These are phyloP conservation scores for Corylus heterophylla DNA, from an alignment of 306 rosid species.

Conservation along the genomic window DNA sequence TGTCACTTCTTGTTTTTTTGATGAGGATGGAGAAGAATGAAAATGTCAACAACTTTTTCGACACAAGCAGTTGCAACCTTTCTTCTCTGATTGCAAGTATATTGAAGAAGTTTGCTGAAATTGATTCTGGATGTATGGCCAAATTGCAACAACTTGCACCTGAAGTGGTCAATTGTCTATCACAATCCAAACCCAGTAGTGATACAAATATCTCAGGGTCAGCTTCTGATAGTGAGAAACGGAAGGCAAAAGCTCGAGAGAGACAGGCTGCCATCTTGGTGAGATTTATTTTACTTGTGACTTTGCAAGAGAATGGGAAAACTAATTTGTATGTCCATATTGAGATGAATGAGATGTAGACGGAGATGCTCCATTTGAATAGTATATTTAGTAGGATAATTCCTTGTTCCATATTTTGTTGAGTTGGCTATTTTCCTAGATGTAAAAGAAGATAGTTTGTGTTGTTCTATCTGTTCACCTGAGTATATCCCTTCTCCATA, in stretches of 20 bases:
- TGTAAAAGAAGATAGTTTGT: constrained; percentile 18
- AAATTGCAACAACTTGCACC: constrained; percentile 78
- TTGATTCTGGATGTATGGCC: constrained; percentile 69
- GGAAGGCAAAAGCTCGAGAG: constrained; percentile 94
- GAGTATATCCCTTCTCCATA: constrained; percentile 6
- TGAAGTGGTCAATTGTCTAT: constrained; percentile 50
- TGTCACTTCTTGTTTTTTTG: constrained; percentile 83
- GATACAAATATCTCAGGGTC: constrained; percentile 41
- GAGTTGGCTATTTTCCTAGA: constrained; percentile 10
- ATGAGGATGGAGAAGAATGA: constrained; percentile 70
- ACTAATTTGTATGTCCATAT: background rate
- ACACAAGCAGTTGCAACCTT: constrained; percentile 67
- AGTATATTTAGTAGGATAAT: background rate
- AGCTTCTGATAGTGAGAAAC: constrained; percentile 78
- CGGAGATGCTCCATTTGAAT: background rate
- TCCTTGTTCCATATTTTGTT: background rate
- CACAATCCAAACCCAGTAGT: constrained; percentile 44
- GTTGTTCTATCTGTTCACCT: constrained; percentile 12
- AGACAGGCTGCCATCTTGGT: constrained; percentile 94
- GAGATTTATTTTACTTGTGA: constrained; percentile 18
- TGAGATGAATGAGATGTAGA: background rate
- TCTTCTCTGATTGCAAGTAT: constrained; percentile 64
- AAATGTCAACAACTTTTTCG: constrained; percentile 46
- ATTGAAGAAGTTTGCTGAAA: constrained; percentile 83
- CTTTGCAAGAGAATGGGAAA: background rate